Evolutionary conservation across 371 early-diverging fungal species (phyloP).

Genomic region (Polyrhizophydium stewartii): DNA sequence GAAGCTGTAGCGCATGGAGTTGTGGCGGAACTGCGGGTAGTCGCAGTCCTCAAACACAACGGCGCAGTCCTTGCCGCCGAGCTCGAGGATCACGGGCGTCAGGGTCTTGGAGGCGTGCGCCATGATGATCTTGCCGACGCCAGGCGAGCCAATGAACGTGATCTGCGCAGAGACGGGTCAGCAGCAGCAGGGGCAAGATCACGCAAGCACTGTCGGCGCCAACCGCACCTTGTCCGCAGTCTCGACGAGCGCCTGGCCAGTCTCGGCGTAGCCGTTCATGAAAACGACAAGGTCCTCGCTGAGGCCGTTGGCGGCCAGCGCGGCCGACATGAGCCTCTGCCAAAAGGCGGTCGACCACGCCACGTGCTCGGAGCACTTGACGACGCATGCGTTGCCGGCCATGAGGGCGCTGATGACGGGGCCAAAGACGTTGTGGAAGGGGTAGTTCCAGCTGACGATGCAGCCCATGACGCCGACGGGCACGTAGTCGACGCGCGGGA

Average conservation of each 20-base stretch:
- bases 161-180: conserved; percentile 50
- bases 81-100: conserved; percentile 84
- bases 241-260: conserved; percentile 66
- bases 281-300: conserved; percentile 74
- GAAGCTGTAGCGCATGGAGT: conserved; percentile 75
- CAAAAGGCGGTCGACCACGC: conserved; percentile 65
- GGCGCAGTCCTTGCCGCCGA: conserved; percentile 88
- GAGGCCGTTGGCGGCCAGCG: conserved; percentile 66
- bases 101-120: conserved; percentile 65
- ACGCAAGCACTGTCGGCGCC: neutral
- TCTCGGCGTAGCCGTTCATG: conserved; percentile 74
- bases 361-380: conserved; percentile 81
- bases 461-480: conserved; percentile 24
- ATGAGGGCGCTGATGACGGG: conserved; percentile 81
- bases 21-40: conserved; percentile 59
- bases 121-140: conserved; percentile 69
- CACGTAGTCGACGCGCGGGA: conserved; percentile 64
- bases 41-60: conserved; percentile 73
- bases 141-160: conserved; percentile 82
- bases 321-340: conserved; percentile 49
- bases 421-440: conserved; percentile 76
- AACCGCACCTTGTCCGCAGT: conserved; percentile 50
- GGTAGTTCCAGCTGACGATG: conserved; percentile 25
- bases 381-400: conserved; percentile 78
- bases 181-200: neutral